Percentiles rank a stretch among this genome's conserved stretches.
Evolutionary conservation across 192 early-diverging fungal species (phyloP).

Genomic region (Rhizoclosmatium sp.): DNA sequence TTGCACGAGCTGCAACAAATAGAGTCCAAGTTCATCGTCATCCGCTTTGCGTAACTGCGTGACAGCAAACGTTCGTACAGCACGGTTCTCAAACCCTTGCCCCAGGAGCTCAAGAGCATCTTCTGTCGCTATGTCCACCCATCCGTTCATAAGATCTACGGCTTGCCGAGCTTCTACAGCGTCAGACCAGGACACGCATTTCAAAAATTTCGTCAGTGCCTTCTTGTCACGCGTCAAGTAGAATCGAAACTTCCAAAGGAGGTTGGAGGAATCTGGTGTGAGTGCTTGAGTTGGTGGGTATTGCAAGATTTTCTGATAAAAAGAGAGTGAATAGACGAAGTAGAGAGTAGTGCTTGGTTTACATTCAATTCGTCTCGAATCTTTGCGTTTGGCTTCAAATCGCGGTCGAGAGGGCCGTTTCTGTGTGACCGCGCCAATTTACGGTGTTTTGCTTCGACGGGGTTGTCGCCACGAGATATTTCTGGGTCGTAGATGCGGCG

Average conservation of each 20-base stretch:
- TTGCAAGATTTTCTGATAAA: conserved; percentile 78
- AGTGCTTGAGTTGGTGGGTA: conserved; percentile 92
- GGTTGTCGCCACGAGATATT: conserved; percentile 83
- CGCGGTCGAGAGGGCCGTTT: conserved; percentile 88
- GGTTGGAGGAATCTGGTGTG: conserved; percentile 87
- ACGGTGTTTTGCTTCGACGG: conserved; percentile 93
- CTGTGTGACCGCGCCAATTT: conserved; percentile 88
- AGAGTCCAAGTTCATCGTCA: conserved; percentile 90
- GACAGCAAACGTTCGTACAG: conserved; percentile 90
- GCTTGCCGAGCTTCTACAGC: conserved; percentile 91
- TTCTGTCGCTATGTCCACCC: conserved; percentile 93
- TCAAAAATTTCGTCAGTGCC: conserved; percentile 97
- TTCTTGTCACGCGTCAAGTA: conserved; percentile 93
- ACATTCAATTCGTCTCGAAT: conserved; percentile 93
- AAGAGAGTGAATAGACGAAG: neutral
- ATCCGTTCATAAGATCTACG: conserved; percentile 81
- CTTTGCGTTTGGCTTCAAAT: conserved; percentile 96
- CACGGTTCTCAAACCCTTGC: conserved; percentile 80
- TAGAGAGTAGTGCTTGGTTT: neutral
- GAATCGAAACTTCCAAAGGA: conserved; percentile 98
- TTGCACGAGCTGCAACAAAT: conserved; percentile 96
- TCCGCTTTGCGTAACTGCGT: conserved; percentile 86
- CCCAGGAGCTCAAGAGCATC: conserved; percentile 96
- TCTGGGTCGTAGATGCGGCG: conserved; percentile 76
- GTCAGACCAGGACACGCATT: conserved; percentile 95